Base-by-base conservation (phyloP, 371 early-diverging fungal species). In the Rhizomucor pusillus region DNA sequence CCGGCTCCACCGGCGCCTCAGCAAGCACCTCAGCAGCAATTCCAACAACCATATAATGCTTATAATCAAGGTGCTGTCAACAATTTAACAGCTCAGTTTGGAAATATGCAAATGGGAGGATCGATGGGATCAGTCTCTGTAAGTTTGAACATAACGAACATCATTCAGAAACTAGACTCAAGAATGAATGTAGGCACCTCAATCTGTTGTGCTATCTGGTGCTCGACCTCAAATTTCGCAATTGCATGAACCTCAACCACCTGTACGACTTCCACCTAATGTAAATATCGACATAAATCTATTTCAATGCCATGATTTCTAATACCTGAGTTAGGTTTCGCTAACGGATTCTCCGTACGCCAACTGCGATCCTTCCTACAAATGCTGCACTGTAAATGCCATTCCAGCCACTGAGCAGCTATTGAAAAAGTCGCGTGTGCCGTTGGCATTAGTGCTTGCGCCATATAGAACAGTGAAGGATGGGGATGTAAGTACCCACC, bases 331-430 rank as follows among this genome's bases (percentile, higher is more conserved):
- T 47, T 56, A 33, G 80, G 70, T 83, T n/a, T 66, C 88, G 7
- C 79, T 88, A 47, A 89, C 88, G n/a, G 75, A 84, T 48, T 87
- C 89, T 23, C 83, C 80, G 14, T 59, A 69, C 44, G 75, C 80
- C 29, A 86, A 88, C 63, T 87, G 89, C 59, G 84, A 86, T 34
- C 84, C 90, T 12, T 79, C 83, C 6, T 90, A 93, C 73, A 87
- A 92, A 67, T 81, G 95, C 54, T 89, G 82, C 48, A 98, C 98
- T 2, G 59, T 98, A 18, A 94, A 92, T 53, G 89, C 91, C 9
- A 79, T 96, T 34, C 98, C 98, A 6, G 82, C 86, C 41, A 90
- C 87, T 0, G 83, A 89, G 23, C 73, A 85, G 35, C 67, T 95
- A 22, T 71, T 94, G 52, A 84, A 81, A 62, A 95, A 94, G 68